Percentiles rank a stretch among this genome's conserved stretches.
These are phyloP conservation scores for Medicago truncatula DNA, from an alignment of 306 rosid genomes.

Conservation along the genomic window MtrunA17r5.0-ANR NC_053045.1:42174001-42174500, in stretches of 20 bases:
- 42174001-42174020: not conserved
- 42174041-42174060: not conserved
- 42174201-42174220: conserved; percentile 47
- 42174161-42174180: conserved; percentile 22
- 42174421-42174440: too few species aligned
- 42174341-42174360: not conserved
- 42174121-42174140: conserved; percentile 19
- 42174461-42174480: too few species aligned
- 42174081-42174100: conserved; percentile 31
- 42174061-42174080: conserved; percentile 43
- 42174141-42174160: conserved; percentile 19
- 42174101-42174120: conserved; percentile 38
- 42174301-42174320: not conserved
- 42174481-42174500: too few species aligned
- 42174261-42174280: conserved; percentile 26
- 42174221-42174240: conserved; percentile 35
- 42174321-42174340: not conserved
- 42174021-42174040: not conserved
- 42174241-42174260: conserved; percentile 53
- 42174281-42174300: not conserved
- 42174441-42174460: too few species aligned
- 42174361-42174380: not conserved
- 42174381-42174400: too few species aligned
- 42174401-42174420: too few species aligned
- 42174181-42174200: conserved; percentile 44